phyloP scores from a whole-genome alignment of 129 eudicot genomes.

The Lonicera japonica region DNA sequence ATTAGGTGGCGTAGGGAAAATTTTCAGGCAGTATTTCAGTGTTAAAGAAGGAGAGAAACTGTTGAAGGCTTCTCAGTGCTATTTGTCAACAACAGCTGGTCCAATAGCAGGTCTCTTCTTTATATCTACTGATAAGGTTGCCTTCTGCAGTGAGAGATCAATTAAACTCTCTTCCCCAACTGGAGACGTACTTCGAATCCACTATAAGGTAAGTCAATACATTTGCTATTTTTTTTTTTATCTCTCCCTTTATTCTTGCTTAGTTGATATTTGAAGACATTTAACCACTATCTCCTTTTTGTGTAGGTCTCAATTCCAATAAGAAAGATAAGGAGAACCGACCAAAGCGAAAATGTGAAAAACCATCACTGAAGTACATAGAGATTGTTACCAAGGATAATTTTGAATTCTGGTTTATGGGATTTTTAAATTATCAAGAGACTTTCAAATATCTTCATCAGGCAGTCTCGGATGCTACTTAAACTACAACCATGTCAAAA shows the following conservation, averaged over 20 bases:
- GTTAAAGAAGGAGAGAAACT: constrained; percentile 22
- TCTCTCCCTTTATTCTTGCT: background rate
- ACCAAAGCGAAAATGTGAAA: constrained; percentile 16
- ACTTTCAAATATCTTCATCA: constrained; percentile 19
- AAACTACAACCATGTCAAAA: background rate
- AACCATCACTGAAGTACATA: constrained; percentile 25
- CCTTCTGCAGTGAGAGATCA: constrained; percentile 19
- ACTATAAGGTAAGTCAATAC: constrained; percentile 11
- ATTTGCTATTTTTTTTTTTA: background rate
- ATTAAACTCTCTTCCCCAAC: constrained; percentile 11
- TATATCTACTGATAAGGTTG: constrained; percentile 21
- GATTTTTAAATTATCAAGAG: constrained; percentile 7
- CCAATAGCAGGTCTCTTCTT: constrained; percentile 37
- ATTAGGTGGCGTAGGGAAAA: constrained; percentile 15
- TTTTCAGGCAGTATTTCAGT: constrained; percentile 17
- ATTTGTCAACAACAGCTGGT: too few relatives aligned
- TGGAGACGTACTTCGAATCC: constrained; percentile 5
- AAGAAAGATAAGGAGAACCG: constrained; percentile 13
- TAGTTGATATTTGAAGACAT: background rate
- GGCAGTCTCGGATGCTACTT: background rate
- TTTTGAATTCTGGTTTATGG: constrained; percentile 38
- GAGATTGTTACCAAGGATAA: constrained; percentile 26
- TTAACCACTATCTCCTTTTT: background rate
- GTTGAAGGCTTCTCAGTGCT: constrained; percentile 28
- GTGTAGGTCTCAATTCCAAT: constrained; percentile 18